Evolutionary conservation across 257 asterid genomes (phyloP), one percentile per base, ranked within the genome.

Genomic region (Nicotiana otophora): DNA sequence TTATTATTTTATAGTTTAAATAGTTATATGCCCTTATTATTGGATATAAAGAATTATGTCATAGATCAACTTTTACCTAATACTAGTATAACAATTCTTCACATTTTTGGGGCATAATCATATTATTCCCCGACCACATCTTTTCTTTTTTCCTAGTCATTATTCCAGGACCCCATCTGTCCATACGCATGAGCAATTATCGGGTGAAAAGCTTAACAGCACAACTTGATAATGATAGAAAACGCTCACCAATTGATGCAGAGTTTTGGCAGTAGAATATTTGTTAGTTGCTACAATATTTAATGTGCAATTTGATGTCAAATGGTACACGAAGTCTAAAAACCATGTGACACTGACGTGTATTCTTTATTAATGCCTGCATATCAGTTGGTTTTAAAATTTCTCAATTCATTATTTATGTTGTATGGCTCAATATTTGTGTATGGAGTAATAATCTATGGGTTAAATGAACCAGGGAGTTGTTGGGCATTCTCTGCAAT

Each of bases 401-500:
- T 42, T 42, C 48, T 42, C 48, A 2, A 69, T 39, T 39, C 33
- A 69, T 36, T 68, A 36, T 4, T 19, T n/a, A 19, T 34, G 31
- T 78, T 36, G 74, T n/a, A 79, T 61, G 39, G 20, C 54, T 79
- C 42, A 26, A 19, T 31, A 6, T 78, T 78, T 26, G 8, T 61
- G 78, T 19, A n/a, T 55, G 26, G 26, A 23, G 26, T 82, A 7
- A 42, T 80, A 7, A 42, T 80, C 23, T 33, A 63, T 5, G 67
- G 42, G 16, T 19, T 4, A 31, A 80, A 62, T 84, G 70, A 65
- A 91, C 7, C 83, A 81, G 95, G 95, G 86, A 91, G 95, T 85
- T 91, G 95, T 82, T 91, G 95, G 95, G 95, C 95, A 3, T 91
- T 91, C 84, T 91, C 95, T 26, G 87, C 95, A 1, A 80, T 91